Evolutionary conservation across 257 asterid genomes (phyloP).

Genomic region (Verbascum thapsus): DNA sequence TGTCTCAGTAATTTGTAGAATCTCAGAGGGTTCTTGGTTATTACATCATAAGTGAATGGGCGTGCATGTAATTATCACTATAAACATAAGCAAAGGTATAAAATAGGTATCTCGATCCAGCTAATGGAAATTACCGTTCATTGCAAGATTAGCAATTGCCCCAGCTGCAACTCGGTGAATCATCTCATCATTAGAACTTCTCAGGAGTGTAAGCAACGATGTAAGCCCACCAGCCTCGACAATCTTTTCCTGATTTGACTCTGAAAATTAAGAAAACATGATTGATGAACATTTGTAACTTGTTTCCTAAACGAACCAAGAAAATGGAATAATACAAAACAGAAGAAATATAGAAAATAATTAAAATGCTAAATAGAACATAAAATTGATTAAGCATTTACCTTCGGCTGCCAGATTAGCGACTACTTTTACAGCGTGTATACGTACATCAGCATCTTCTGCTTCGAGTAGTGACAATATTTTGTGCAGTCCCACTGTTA

Average conservation of each 20-base stretch:
- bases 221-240: constrained; percentile 88
- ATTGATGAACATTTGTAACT: constrained; percentile 1
- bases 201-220: constrained; percentile 69
- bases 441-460: constrained; percentile 82
- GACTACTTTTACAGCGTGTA: constrained; percentile 93
- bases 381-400: constrained; percentile 28
- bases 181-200: constrained; percentile 67
- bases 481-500: constrained; percentile 83
- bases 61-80: too few species aligned
- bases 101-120: background rate
- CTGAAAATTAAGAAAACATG: constrained; percentile 42
- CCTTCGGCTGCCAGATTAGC: constrained; percentile 99
- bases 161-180: constrained; percentile 90
- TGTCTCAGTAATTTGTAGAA: too few species aligned
- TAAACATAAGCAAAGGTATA: background rate
- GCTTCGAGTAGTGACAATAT: constrained; percentile 86
- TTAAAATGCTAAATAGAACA: background rate
- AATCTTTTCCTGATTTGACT: constrained; percentile 79
- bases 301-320: constrained; percentile 7
- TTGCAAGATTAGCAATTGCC: constrained; percentile 92
- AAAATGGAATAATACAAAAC: background rate
- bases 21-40: too few species aligned
- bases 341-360: background rate
- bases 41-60: too few species aligned
- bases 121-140: constrained; percentile 62